phyloP scores from a whole-genome alignment of 2,329 filamentous ascomycete species.

The Aspergillus sp. region DNA sequence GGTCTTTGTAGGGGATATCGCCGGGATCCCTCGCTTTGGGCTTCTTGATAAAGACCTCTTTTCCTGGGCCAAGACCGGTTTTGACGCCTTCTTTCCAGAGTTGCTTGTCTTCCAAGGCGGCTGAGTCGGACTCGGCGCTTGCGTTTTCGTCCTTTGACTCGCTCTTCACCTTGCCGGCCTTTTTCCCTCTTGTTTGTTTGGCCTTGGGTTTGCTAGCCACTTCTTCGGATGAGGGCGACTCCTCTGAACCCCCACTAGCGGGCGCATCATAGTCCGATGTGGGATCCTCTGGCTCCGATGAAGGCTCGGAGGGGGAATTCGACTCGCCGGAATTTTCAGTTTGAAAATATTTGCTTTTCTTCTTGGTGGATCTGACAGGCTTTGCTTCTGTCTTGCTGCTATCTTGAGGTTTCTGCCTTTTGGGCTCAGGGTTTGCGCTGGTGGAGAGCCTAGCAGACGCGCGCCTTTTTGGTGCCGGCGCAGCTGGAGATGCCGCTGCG shows the following conservation, averaged over 20 bases:
- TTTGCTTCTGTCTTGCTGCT: conserved; percentile 12
- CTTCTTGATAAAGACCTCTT: conserved; percentile 60
- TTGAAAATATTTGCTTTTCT: conserved; percentile 53
- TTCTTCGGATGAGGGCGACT: background rate
- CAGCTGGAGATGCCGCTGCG: conserved; percentile 29
- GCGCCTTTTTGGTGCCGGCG: conserved; percentile 32
- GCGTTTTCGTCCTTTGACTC: conserved; percentile 13
- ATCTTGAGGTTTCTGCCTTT: conserved; percentile 30
- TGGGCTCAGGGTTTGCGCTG: conserved; percentile 24
- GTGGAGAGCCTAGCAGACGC: conserved; percentile 30
- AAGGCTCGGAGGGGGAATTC: conserved; percentile 31
- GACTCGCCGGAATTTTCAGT: conserved; percentile 34
- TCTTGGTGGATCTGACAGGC: conserved; percentile 38
- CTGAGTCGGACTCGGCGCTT: background rate
- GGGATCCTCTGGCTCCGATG: conserved; percentile 13
- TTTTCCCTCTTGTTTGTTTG: background rate
- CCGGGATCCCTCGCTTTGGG: conserved; percentile 61
- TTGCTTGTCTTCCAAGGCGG: conserved; percentile 43
- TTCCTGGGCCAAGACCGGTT: conserved; percentile 56
- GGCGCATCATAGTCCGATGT: conserved; percentile 13
- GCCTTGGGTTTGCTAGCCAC: background rate
- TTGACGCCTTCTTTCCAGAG: conserved; percentile 57
- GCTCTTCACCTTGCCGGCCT: conserved; percentile 48
- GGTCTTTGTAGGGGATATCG: conserved; percentile 55
- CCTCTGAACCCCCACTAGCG: conserved; percentile 6